Conservation (phyloP, 352 stramenopile genomes). For the Nothophytophthora sp. region DNA sequence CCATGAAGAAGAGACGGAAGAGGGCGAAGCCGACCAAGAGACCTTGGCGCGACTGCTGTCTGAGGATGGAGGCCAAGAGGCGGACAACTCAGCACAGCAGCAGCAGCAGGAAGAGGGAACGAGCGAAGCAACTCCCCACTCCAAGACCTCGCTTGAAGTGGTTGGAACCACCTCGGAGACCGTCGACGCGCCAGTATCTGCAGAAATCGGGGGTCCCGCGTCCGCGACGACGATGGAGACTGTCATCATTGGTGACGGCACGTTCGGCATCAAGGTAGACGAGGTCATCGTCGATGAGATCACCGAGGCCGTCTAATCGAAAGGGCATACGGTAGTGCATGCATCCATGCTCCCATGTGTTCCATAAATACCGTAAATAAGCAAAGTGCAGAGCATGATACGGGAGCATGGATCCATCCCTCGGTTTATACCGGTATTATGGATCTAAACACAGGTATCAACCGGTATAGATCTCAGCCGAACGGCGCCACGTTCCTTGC, state of each 20-base stretch:
- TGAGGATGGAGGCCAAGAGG: constrained; percentile 14
- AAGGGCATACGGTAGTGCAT: no score
- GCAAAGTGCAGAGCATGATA: no score
- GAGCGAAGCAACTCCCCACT: constrained; percentile 3
- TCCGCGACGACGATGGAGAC: constrained; percentile 35
- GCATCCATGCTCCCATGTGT: no score
- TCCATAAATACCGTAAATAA: no score
- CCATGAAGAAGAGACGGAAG: constrained; percentile 6
- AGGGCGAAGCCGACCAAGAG: constrained; percentile 14
- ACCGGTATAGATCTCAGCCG: no score
- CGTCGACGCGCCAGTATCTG: background rate
- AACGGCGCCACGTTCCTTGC: no score
- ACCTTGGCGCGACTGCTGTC: constrained; percentile 19
- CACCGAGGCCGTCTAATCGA: constrained; percentile 55
- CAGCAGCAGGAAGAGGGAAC: constrained; percentile 5
- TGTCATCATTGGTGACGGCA: constrained; percentile 33
- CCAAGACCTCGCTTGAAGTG: no score
- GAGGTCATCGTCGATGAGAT: constrained; percentile 63
- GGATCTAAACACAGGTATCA: no score
- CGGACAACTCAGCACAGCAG: constrained; percentile 17
- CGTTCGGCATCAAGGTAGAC: constrained; percentile 49
- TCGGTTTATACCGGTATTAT: no score
- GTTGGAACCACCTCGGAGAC: constrained; percentile 1
- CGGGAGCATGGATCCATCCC: no score
- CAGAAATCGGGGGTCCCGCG: background rate